Evolutionary conservation across 768 basidiomycete genomes (phyloP).

Genomic region (Lactifluus volemus): DNA sequence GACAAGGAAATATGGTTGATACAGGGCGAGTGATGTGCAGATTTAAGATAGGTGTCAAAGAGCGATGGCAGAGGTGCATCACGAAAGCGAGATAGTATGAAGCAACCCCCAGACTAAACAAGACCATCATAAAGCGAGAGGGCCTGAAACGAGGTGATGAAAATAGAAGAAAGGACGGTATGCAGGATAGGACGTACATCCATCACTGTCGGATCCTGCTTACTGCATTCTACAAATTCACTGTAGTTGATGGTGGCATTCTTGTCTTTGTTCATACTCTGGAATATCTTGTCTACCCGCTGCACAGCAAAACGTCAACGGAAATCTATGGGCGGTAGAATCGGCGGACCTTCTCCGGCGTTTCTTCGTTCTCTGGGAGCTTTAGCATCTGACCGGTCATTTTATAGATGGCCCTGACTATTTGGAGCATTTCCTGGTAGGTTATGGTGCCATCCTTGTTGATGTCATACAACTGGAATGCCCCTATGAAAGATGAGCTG

Average conservation of each 20-base stretch:
- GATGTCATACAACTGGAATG: slow-evolving; percentile 98
- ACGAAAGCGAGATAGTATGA: background rate
- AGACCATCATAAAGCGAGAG: slow-evolving; percentile 92
- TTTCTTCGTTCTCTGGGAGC: slow-evolving; percentile 96
- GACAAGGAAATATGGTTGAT: background rate
- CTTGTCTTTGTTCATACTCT: slow-evolving; percentile 94
- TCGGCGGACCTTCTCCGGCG: slow-evolving; percentile 83
- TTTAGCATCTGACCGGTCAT: slow-evolving; percentile 99
- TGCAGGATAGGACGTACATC: slow-evolving; percentile 47
- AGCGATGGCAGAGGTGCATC: background rate
- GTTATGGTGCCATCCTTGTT: slow-evolving; percentile 98
- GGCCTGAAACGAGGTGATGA: slow-evolving; percentile 43
- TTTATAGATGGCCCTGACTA: slow-evolving; percentile 97
- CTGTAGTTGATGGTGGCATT: slow-evolving; percentile 90
- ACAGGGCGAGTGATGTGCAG: background rate
- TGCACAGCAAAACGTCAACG: slow-evolving; percentile 28
- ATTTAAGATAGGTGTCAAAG: slow-evolving; percentile 2
- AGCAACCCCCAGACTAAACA: slow-evolving; percentile 38
- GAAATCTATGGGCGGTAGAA: background rate
- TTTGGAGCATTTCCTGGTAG: slow-evolving; percentile 98
- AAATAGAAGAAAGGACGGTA: slow-evolving; percentile 5
- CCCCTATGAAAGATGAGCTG: slow-evolving; percentile 53
- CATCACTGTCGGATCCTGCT: slow-evolving; percentile 98
- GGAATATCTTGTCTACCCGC: slow-evolving; percentile 99
- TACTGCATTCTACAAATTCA: slow-evolving; percentile 97